These are phyloP conservation scores for Botrytis aclada DNA, from an alignment of 2,329 filamentous ascomycete species.

Conservation along the genomic window DNA sequence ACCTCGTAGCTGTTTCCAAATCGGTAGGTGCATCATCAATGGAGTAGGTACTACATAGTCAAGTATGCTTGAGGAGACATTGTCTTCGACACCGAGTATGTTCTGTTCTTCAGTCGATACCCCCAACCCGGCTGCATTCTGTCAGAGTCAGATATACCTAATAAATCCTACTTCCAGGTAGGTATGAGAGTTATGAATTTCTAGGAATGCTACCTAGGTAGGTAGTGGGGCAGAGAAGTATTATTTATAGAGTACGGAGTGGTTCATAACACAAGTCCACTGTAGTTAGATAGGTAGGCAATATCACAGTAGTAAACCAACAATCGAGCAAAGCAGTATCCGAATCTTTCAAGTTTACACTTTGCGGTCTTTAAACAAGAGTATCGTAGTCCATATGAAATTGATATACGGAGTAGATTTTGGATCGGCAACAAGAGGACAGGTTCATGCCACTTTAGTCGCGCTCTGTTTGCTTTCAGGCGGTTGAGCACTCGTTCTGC, in stretches of 20 bases:
- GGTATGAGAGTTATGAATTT: not conserved
- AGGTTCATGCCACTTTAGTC: not conserved
- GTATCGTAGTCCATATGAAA: not conserved
- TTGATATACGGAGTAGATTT: not conserved
- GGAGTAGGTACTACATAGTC: not conserved
- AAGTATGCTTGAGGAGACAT: not conserved
- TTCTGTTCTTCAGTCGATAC: not conserved
- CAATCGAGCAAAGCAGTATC: not conserved
- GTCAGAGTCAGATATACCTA: not conserved
- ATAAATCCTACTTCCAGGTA: not conserved
- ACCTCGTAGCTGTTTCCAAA: not conserved
- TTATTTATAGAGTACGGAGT: not conserved
- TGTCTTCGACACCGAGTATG: not conserved
- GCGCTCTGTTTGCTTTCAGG: not conserved
- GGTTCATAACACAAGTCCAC: not conserved
- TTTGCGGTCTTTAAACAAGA: not conserved
- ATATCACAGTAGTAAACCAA: not conserved
- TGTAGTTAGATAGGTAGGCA: not conserved
- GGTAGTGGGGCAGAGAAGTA: not conserved
- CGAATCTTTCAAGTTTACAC: not conserved
- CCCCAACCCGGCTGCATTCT: not conserved
- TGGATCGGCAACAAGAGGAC: not conserved
- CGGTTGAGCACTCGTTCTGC: not conserved
- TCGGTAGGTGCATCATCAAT: not conserved
- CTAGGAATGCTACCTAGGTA: not conserved